phyloP scores from a whole-genome alignment of 177 flowering plant species.

The Telopea speciosissima region DNA sequence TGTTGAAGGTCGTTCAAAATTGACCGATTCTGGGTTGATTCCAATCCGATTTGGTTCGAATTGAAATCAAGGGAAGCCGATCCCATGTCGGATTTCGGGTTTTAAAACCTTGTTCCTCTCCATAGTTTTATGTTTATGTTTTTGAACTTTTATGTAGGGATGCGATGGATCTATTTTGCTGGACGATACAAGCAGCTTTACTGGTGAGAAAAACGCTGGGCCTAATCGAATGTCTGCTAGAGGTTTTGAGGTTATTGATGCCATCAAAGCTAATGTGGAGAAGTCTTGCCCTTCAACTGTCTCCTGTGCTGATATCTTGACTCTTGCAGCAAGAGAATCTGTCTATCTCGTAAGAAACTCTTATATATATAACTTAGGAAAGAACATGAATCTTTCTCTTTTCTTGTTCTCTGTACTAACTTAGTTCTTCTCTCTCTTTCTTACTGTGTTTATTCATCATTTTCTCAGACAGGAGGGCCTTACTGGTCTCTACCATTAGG shows the following conservation, averaged over 20 bases:
- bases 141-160: slow-evolving; percentile 48
- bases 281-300: slow-evolving; percentile 61
- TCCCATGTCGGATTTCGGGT: too few relatives aligned
- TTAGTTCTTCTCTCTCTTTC: too few relatives aligned
- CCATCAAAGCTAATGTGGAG: slow-evolving; percentile 56
- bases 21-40: too few relatives aligned
- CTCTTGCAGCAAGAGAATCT: slow-evolving; percentile 66
- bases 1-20: too few relatives aligned
- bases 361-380: not conserved
- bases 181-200: slow-evolving; percentile 33
- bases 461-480: slow-evolving; percentile 52
- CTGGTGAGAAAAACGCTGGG: slow-evolving; percentile 52
- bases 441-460: not conserved
- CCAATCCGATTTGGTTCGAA: too few relatives aligned
- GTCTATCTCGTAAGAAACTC: slow-evolving; percentile 42
- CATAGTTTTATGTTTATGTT: too few relatives aligned
- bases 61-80: too few relatives aligned
- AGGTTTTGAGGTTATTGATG: slow-evolving; percentile 69
- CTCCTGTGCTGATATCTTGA: slow-evolving; percentile 66
- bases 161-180: slow-evolving; percentile 65
- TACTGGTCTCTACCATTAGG: slow-evolving; percentile 48
- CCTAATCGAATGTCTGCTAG: slow-evolving; percentile 54
- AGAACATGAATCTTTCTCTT: not conserved
- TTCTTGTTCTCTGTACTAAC: not conserved
- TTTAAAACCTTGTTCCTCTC: too few relatives aligned